Evolutionary conservation across 1,284 basidiomycete species (phyloP).

Genomic region (Trichosporon sp.): DNA sequence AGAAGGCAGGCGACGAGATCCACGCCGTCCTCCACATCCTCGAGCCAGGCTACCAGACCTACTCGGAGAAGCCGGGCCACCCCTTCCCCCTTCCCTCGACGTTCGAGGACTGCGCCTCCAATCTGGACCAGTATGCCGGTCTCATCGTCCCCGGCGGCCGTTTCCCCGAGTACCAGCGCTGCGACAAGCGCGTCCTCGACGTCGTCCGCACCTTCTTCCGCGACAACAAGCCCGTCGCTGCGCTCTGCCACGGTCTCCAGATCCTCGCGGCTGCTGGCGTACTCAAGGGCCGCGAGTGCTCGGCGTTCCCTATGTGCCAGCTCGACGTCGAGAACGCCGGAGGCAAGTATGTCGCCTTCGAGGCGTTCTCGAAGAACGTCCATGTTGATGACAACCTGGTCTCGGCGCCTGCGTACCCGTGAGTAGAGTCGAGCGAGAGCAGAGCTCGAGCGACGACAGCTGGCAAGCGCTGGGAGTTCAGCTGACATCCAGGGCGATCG

Average conservation of each 20-base stretch:
- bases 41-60: slow-evolving; percentile 34
- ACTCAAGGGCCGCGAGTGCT: slow-evolving; percentile 32
- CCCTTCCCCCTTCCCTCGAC: slow-evolving; percentile 29
- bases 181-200: slow-evolving; percentile 33
- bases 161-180: slow-evolving; percentile 33
- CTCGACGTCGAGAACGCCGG: slow-evolving; percentile 34
- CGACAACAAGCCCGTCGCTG: slow-evolving; percentile 29
- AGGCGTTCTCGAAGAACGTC: slow-evolving; percentile 33
- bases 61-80: slow-evolving; percentile 33
- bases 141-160: slow-evolving; percentile 34
- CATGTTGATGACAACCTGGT: slow-evolving; percentile 34
- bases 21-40: slow-evolving; percentile 32
- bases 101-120: slow-evolving; percentile 24
- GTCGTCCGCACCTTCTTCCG: slow-evolving; percentile 28
- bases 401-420: slow-evolving; percentile 32
- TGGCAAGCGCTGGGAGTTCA: neutral
- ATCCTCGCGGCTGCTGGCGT: slow-evolving; percentile 32
- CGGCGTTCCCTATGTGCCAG: slow-evolving; percentile 35
- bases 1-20: slow-evolving; percentile 29
- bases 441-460: neutral
- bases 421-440: slow-evolving; percentile 5
- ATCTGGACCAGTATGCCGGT: slow-evolving; percentile 31
- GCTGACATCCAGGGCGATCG: slow-evolving; percentile 26
- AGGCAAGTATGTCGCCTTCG: slow-evolving; percentile 32
- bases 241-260: slow-evolving; percentile 35